These are phyloP conservation scores for Solanum lignicaule DNA, from an alignment of 257 asterid species.

Conservation along the genomic window DNA sequence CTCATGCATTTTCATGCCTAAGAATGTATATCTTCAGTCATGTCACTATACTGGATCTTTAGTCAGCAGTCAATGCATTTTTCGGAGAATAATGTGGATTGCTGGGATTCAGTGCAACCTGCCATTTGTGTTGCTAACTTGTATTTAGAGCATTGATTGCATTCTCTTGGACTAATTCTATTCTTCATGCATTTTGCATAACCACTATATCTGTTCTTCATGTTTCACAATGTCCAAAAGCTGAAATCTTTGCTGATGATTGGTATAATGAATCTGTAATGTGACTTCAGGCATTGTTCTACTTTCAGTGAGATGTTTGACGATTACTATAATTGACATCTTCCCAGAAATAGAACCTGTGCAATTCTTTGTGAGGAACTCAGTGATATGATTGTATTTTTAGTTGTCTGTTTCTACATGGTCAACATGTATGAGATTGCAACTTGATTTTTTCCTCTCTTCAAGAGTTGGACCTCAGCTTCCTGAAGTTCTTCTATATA, in stretches of 20 bases:
- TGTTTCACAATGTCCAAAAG: neutral
- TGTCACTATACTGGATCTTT: neutral
- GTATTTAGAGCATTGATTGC: neutral
- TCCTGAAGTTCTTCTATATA: neutral
- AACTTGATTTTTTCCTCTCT: neutral
- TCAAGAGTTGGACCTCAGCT: neutral
- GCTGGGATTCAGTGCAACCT: neutral
- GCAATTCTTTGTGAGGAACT: neutral
- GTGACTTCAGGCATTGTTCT: neutral
- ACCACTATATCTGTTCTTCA: neutral
- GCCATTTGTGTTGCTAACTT: neutral
- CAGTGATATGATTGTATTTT: neutral
- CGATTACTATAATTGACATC: neutral
- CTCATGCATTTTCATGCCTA: neutral
- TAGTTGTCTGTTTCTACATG: neutral
- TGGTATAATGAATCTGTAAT: neutral
- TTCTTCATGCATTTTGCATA: neutral
- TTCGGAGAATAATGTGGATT: neutral
- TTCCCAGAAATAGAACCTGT: neutral
- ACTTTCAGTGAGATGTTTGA: neutral
- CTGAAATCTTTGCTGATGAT: neutral
- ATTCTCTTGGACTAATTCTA: neutral
- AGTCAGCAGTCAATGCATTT: neutral
- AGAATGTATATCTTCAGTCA: neutral
- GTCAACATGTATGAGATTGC: conserved; percentile 1